Evolutionary conservation across 345 rosid genomes (phyloP), one percentile per base, ranked within the genome.

Genomic region (Dovyalis caffra): DNA sequence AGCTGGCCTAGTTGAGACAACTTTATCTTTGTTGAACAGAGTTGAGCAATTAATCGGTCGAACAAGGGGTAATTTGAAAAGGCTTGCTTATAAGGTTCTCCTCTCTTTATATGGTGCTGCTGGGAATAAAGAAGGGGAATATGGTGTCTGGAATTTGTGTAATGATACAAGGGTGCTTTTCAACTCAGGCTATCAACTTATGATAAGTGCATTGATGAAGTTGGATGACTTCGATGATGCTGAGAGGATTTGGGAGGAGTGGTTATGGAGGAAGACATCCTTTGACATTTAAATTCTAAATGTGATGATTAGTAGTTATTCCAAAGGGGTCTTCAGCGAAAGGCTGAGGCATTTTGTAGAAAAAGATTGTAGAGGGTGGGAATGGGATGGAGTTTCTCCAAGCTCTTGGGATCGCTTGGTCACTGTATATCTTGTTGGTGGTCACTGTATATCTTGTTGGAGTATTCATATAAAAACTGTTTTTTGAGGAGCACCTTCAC

Each of bases 171-270:
- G 81, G 4, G 81, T 77, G 66, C 68, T 79, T 62, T 70, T 78
- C 77, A 89, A 83, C 73, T 75, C 84, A 0, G 82, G 89, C 40
- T 86, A 89, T 69, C 51, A 80, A 3, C 71, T 85, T 16, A 83
- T 91, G 76, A 76, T 89, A 49, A 83, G 86, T 34, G 82, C 89
- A 10, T 80, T 88, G 66, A 73, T 85, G 58, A 88, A 83, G 79
- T 45, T 88, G 63, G 89, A 85, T 35, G 90, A 87, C 43, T 57
- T 85, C 11, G 85, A 75, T 37, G 83, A 85, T 38, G 90, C 85
- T 18, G 88, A 87, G 76, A 87, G 40, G 73, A 81, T 88, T 63
- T 82, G 76, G 40, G 61, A 65, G 66, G 92, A 89, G 74, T 91
- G 97, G 94, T 81, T 82, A 72, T 79, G 77, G 49, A 74, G 70